phyloP scores from a whole-genome alignment of 139 green algal genomes.

The Chlamydomonas applanata region DNA sequence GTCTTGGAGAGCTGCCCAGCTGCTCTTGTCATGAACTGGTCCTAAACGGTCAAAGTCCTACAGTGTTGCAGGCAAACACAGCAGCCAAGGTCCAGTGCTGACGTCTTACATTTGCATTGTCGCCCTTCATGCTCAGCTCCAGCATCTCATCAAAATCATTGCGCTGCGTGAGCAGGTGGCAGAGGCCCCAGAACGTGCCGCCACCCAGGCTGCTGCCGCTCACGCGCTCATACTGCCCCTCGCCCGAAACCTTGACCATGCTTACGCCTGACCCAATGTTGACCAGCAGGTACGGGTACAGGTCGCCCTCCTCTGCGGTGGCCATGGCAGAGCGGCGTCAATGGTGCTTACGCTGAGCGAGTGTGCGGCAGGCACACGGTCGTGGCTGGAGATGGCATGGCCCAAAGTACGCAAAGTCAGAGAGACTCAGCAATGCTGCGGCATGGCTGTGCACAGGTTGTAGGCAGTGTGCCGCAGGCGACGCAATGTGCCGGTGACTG shows the following conservation, averaged over 20 bases:
- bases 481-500: not conserved
- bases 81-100: not conserved
- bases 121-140: constrained; percentile 78
- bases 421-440: no score
- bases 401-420: no score
- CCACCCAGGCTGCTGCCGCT: constrained; percentile 93
- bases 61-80: constrained; percentile 10
- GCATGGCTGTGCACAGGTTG: not conserved
- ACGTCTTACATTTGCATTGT: constrained; percentile 68
- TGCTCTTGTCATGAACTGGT: no score
- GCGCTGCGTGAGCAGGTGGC: constrained; percentile 70
- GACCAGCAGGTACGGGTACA: constrained; percentile 97
- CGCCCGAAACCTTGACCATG: constrained; percentile 81
- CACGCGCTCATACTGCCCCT: constrained; percentile 77
- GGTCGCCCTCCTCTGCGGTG: constrained; percentile 54
- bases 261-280: constrained; percentile 97
- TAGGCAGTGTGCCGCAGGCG: not conserved
- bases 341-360: no score
- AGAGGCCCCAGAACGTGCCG: constrained; percentile 98
- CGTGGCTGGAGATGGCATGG: no score
- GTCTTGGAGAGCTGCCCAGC: not conserved
- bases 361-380: no score
- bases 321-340: no score
- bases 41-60: no score
- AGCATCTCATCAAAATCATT: constrained; percentile 97